Base-by-base conservation (phyloP, 2,329 filamentous ascomycete species). In the Mycosphaerelloides madeirae region DNA sequence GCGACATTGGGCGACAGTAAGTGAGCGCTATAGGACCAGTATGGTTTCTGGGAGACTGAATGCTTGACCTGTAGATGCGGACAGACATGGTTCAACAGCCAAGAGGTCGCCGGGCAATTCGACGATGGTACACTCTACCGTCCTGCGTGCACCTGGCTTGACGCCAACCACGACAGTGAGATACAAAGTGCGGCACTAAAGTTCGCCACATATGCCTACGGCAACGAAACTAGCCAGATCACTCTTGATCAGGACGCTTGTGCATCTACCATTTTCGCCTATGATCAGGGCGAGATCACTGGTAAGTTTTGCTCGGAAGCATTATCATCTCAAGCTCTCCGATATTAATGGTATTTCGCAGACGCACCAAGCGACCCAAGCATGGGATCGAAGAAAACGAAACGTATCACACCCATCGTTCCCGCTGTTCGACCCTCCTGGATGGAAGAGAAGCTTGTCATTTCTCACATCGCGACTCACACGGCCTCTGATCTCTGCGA, bases 381-480 rank as follows among this genome's bases (percentile, higher is more conserved):
- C 7, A 12, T 9, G 12, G 20, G n/a, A n/a, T n/a, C n/a, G n/a
- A n/a, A n/a, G 6, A 15, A 25, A 38, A 19, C 35, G 18, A 38
- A 38, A 18, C n/a, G 28, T 8, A 19, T 11, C 35, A 22, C 7
- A 7, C 18, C 18, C 7, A 15, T 19, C 18, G 7, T 14, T n/a
- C 7, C 13, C 18, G 18, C 15, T 12, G 14, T 5, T 20, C 15
- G 15, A 5, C 22, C 33, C 6, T 12, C 33, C 7, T 13, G 20
- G 35, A 38, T 25, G 18, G 28, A 38, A n/a, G 20, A n/a, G 11
- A 38, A 38, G 19, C 35, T 38, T 6, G 28, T 38, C 35, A 25
- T 19, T 6, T 7, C 6, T 28, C 6, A 18, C 9, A 9, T n/a
- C 5, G 11, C 18, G 7, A 9, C 3, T 9, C 35, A 38, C n/a